Conservation (phyloP, 2,329 filamentous ascomycete genomes). For the Albophoma yamanashiensis region DNA sequence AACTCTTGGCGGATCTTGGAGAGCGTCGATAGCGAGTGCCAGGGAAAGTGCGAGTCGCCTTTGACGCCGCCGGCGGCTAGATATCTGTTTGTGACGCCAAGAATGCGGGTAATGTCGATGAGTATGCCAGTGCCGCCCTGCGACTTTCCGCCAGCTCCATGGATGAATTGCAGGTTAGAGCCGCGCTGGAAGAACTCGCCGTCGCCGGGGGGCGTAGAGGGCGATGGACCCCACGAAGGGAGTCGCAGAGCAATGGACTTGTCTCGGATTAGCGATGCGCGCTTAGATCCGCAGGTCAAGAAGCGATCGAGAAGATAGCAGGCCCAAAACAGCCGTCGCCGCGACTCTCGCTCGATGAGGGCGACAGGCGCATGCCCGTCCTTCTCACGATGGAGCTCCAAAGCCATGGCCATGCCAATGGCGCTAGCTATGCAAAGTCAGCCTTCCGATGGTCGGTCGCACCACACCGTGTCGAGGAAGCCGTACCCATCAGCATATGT, state of each 20-base stretch:
- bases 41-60: slow-evolving; percentile 82
- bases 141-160: slow-evolving; percentile 56
- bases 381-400: slow-evolving; percentile 71
- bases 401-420: slow-evolving; percentile 72
- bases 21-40: slow-evolving; percentile 76
- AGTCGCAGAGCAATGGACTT: slow-evolving; percentile 65
- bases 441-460: neutral
- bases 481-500: slow-evolving; percentile 72
- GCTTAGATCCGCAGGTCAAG: slow-evolving; percentile 67
- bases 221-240: slow-evolving; percentile 60
- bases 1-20: slow-evolving; percentile 80
- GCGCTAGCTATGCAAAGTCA: slow-evolving; percentile 6
- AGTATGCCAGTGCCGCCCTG: slow-evolving; percentile 73
- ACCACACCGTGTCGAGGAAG: neutral
- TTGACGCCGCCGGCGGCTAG: slow-evolving; percentile 78
- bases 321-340: slow-evolving; percentile 77
- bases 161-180: slow-evolving; percentile 65
- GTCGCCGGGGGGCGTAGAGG: slow-evolving; percentile 52
- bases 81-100: slow-evolving; percentile 76
- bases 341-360: slow-evolving; percentile 61
- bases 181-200: slow-evolving; percentile 73
- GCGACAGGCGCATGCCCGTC: slow-evolving; percentile 51
- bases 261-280: slow-evolving; percentile 71
- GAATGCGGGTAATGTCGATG: slow-evolving; percentile 72
- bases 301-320: slow-evolving; percentile 85